These are phyloP conservation scores for Aspergillus ibericus DNA, from an alignment of 2,329 filamentous ascomycete genomes.

Conservation along the genomic window DNA sequence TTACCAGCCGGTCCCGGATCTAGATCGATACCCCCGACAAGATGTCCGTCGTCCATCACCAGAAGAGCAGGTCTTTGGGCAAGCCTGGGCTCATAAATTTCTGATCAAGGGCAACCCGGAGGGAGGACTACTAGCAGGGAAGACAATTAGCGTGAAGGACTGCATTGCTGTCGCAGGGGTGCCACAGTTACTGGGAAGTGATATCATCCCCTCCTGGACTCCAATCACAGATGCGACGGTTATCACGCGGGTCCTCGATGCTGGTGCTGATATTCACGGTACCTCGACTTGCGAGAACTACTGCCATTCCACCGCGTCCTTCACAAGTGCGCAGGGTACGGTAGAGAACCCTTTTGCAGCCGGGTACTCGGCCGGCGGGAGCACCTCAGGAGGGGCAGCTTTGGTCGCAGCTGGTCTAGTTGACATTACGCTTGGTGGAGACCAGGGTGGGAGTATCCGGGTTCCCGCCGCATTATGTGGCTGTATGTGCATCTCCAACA, in stretches of 20 bases:
- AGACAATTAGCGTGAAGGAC: conserved; percentile 55
- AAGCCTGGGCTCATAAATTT: conserved; percentile 55
- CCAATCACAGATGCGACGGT: conserved; percentile 56
- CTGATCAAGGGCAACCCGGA: conserved; percentile 41
- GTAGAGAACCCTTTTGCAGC: conserved; percentile 30
- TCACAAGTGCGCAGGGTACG: conserved; percentile 29
- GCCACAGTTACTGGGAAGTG: conserved; percentile 55
- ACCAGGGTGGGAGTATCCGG: conserved; percentile 36
- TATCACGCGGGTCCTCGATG: conserved; percentile 52
- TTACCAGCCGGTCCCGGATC: conserved; percentile 47
- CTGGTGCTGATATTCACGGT: conserved; percentile 52
- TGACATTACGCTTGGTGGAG: conserved; percentile 34
- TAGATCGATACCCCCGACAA: conserved; percentile 47
- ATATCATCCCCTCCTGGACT: conserved; percentile 52
- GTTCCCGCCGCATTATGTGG: conserved; percentile 47
- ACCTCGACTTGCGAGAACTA: conserved; percentile 57
- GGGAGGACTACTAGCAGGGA: conserved; percentile 40
- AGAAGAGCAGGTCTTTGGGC: conserved; percentile 48
- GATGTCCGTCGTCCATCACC: conserved; percentile 42
- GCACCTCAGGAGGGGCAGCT: conserved; percentile 30
- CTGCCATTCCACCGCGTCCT: conserved; percentile 39
- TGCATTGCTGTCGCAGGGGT: conserved; percentile 57
- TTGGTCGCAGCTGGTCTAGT: conserved; percentile 27
- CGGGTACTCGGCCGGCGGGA: conserved; percentile 33
- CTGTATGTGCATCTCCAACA: conserved; percentile 14